Conservation (phyloP, 176 grass and related monocot genomes). For the maize (Zea mays) region DNA sequence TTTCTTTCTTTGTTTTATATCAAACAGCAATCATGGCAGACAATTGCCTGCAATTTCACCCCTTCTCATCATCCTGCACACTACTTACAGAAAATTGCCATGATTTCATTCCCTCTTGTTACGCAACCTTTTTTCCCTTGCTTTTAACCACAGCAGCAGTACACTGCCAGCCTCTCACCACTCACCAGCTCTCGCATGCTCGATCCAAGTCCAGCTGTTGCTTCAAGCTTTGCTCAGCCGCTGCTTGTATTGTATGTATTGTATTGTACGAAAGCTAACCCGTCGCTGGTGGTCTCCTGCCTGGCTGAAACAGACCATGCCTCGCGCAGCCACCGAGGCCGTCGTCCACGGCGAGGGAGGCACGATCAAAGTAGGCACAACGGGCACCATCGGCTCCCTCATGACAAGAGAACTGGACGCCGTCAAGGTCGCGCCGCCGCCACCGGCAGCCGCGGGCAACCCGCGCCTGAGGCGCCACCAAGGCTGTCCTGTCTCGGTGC, state of each 20-base stretch:
- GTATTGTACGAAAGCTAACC: constrained; percentile 9
- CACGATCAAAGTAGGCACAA: constrained; percentile 67
- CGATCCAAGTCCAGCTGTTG: background rate
- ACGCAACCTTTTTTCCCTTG: constrained; percentile 22
- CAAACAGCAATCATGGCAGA: constrained; percentile 44
- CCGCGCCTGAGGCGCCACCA: constrained; percentile 60
- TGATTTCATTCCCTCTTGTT: constrained; percentile 43
- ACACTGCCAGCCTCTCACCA: constrained; percentile 4
- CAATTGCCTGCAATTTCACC: constrained; percentile 30
- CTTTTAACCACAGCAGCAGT: constrained; percentile 20
- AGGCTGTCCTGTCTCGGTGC: constrained; percentile 58
- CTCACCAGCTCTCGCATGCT: background rate
- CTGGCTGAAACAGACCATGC: constrained; percentile 56
- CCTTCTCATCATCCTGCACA: background rate
- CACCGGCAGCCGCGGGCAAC: constrained; percentile 32
- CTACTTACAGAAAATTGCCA: background rate
- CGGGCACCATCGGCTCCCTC: constrained; percentile 78
- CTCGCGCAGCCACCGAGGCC: constrained; percentile 33
- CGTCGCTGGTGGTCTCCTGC: constrained; percentile 1
- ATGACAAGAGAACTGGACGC: constrained; percentile 74
- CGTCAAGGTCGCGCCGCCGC: constrained; percentile 53
- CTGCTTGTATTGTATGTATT: background rate
- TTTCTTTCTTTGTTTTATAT: constrained; percentile 16
- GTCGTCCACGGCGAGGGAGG: constrained; percentile 44
- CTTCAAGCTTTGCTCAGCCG: constrained; percentile 4